Conservation (phyloP, 2,329 filamentous ascomycete genomes). For the Cryoendolithus antarcticus region DNA sequence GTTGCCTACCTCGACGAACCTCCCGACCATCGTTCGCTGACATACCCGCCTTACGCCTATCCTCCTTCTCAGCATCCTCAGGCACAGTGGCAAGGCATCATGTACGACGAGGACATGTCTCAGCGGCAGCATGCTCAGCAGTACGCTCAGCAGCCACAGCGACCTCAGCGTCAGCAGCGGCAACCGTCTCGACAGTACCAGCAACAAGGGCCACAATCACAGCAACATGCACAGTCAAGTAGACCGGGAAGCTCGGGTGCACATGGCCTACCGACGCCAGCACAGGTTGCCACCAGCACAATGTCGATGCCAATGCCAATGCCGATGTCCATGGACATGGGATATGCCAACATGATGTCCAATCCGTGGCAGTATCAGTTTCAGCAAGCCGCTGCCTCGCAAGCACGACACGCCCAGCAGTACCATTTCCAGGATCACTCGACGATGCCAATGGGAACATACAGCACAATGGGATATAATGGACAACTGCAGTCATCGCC, state of each 20-base stretch:
- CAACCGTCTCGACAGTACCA: conserved; percentile 2
- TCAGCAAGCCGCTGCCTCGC: conserved; percentile 11
- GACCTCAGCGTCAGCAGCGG: conserved; percentile 11
- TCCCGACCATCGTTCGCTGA: conserved; percentile 20
- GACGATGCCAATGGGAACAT: conserved; percentile 19
- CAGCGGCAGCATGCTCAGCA: conserved; percentile 14
- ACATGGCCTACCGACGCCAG: conserved; percentile 15
- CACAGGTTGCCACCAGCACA: conserved; percentile 14
- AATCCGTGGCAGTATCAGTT: conserved; percentile 34
- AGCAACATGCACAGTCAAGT: conserved; percentile 8
- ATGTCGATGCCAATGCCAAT: no score
- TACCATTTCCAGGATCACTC: not conserved
- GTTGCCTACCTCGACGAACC: conserved; percentile 21
- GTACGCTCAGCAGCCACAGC: conserved; percentile 8
- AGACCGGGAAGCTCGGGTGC: conserved; percentile 20
- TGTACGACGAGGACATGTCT: conserved; percentile 13
- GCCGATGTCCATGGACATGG: conserved; percentile 15
- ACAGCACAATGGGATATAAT: conserved; percentile 26
- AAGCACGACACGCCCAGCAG: not conserved
- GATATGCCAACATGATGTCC: conserved; percentile 21
- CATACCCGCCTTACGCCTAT: conserved; percentile 15
- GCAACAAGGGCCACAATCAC: not conserved
- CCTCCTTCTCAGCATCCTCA: conserved; percentile 5
- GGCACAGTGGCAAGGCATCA: conserved; percentile 7
- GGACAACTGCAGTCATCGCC: conserved; percentile 33